Base-by-base conservation (phyloP, 2,329 filamentous ascomycete species). In the Sporothrix sp. region DNA sequence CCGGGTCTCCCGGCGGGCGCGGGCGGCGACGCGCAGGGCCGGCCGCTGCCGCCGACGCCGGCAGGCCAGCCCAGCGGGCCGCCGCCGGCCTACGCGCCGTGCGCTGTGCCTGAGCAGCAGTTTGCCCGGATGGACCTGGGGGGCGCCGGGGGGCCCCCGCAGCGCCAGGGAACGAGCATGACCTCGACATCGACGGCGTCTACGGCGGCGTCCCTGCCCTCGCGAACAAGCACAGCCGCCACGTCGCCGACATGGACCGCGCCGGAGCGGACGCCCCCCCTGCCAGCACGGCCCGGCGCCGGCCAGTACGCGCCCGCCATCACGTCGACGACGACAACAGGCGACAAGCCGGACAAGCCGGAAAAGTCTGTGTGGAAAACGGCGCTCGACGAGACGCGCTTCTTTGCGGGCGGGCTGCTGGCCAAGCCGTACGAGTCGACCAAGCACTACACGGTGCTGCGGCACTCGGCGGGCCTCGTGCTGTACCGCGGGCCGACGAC, bases 401-500 rank as follows among this genome's bases (percentile, higher is more conserved):
- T 84, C 61, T 79, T 85, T 54, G 79, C 82, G 2, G 78, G 79
- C 3, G 82, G 82, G 0, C 69, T 87, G 20, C 70, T 86, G 48
- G 71, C 71, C 14, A 81, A 79, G 51, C 80, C 83, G 0, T 73
- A 71, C 18, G 81, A 84, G 59, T 82, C 79, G 0, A 84, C 74
- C 3, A 80, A 76, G 52, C 79, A 85, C 64, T 79, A 75, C 62
- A 82, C 75, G 40, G 78, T 87, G 51, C 71, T 86, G 21, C 78
- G 82, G 0, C 83, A 87, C 60, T 84, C 81, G 0, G 66, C 75
- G 25, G 76, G 75, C 0, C 59, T 86, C 1, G 71, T 86, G 10
- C 81, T 81, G 66, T 87, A 85, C 60, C 75, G 76, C 28, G 84
- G 84, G 0, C 74, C 78, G 1, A 69, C 71, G 3, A 87, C 84